These are phyloP conservation scores for Coniosporium tulheliwenetii DNA, from an alignment of 2,329 filamentous ascomycete genomes.

Conservation along the genomic window DNA sequence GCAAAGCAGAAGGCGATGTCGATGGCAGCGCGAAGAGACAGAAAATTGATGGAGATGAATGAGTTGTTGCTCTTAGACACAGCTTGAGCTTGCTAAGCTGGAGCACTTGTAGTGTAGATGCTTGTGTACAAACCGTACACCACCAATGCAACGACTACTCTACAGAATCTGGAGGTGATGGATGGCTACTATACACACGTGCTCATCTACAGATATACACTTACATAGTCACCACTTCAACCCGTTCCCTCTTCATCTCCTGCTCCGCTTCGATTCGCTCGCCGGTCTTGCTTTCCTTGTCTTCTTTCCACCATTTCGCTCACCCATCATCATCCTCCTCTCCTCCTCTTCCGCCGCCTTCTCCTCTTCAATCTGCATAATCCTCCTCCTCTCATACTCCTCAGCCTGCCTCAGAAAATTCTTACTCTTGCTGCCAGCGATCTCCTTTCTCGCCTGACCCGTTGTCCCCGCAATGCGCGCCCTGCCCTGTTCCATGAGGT, in stretches of 20 bases:
- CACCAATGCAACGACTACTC: no score
- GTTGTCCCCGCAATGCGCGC: slow-evolving; percentile 1
- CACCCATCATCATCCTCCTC: slow-evolving; percentile 6
- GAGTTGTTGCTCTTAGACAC: no score
- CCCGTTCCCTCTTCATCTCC: slow-evolving; percentile 5
- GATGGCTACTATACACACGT: no score
- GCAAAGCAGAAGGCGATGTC: no score
- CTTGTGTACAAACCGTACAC: no score
- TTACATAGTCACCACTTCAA: no score
- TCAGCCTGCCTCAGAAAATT: neutral
- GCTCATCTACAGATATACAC: no score
- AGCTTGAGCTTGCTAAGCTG: no score
- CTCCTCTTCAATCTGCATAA: neutral
- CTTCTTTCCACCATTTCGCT: slow-evolving; percentile 3
- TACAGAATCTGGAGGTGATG: no score
- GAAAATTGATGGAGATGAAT: no score
- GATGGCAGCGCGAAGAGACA: no score
- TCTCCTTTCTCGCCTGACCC: slow-evolving; percentile 1
- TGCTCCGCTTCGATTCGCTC: slow-evolving; percentile 13
- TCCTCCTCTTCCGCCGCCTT: neutral
- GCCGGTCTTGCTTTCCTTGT: slow-evolving; percentile 9
- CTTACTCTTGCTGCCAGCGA: slow-evolving; percentile 3
- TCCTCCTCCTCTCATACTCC: neutral
- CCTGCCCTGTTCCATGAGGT: neutral
- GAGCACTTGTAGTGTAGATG: no score